Evolutionary conservation across 225 moss, liverwort and hornwort genomes (phyloP).

Genomic region (Antitrichia curtipendula): DNA sequence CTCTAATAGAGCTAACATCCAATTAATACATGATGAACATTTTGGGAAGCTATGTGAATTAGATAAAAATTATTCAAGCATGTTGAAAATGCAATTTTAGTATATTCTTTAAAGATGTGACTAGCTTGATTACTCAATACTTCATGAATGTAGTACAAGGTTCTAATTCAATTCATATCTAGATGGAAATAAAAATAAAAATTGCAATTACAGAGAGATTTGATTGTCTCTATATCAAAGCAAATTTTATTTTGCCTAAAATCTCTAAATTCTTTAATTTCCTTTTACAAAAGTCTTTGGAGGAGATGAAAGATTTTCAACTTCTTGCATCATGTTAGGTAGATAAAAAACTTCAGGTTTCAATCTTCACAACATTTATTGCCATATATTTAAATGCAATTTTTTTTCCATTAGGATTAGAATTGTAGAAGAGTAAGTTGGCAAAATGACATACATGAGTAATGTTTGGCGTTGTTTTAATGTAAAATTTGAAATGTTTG

Average conservation of each 20-base stretch:
- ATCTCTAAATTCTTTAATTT: not conserved
- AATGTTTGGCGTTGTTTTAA: not conserved
- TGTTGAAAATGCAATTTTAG: not conserved
- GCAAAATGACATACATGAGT: not conserved
- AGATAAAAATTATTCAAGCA: too few relatives aligned
- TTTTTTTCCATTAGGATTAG: too few relatives aligned
- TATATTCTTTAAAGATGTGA: fast-evolving
- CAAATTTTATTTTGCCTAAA: not conserved
- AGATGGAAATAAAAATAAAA: not conserved
- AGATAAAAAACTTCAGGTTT: too few relatives aligned
- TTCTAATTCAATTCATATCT: not conserved
- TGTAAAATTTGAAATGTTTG: not conserved
- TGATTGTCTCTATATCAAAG: fast-evolving
- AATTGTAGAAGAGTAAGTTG: not conserved
- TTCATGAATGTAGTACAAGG: not conserved
- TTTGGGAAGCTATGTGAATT: too few relatives aligned
- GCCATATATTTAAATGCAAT: too few relatives aligned
- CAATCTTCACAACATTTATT: not conserved
- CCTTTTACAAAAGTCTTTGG: not conserved
- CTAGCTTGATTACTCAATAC: not conserved
- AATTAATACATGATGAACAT: too few relatives aligned
- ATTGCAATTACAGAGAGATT: fast-evolving
- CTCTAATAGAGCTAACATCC: not conserved
- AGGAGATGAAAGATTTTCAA: fast-evolving
- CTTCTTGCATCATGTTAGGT: not conserved